Evolutionary conservation across 2,329 filamentous ascomycete species (phyloP), one percentile per base, ranked within the genome.

Genomic region (Penicillium sp.): DNA sequence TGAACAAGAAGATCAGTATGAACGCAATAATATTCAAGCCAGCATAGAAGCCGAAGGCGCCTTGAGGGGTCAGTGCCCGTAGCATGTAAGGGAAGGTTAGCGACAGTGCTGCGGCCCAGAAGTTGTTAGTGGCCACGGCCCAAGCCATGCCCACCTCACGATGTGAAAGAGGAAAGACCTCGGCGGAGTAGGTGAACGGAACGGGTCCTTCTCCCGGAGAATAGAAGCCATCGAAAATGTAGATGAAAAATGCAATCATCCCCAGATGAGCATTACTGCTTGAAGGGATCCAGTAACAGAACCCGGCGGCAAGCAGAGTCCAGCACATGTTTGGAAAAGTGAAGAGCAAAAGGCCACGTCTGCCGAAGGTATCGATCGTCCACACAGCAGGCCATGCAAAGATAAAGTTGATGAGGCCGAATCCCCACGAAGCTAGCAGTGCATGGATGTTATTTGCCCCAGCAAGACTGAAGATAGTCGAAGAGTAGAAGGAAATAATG

Each of bases 161-260:
- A 51, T 81, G 78, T 0, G 78, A 79, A 4, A 80, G 60, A 0
- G 79, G 79, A 51, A 80, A 80, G 1, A 74, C 61, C 24, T 65
- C 63, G 8, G 63, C 63, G 3, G 60, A 59, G 39, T 64, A 64
- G 14, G 58, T 59, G 19, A 64, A 63, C 1, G 63, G 60, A 13
- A 64, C 54, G 1, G 61, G 61, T 8, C 63, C 63, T 31, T 59
- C 61, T 26, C 63, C 61, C 0, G 85, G 84, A 1, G 83, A 87
- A 70, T 90, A 90, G 70, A 90, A 90, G 3, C 86, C 85, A 48
- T 89, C 88, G 51, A 90, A 87, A 65, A 89, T 87, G 71, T 87
- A 63, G 16, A 67, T 75, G 28, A 70, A 69, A 2, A 60, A 36
- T 9, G 66, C 57, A 9, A 70, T 55, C 23, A 66, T 29, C 3